Percentiles rank a stretch among this genome's conserved stretches.
Conservation (phyloP, 352 stramenopile genomes). For the Phytopythium oedochilum region DNA sequence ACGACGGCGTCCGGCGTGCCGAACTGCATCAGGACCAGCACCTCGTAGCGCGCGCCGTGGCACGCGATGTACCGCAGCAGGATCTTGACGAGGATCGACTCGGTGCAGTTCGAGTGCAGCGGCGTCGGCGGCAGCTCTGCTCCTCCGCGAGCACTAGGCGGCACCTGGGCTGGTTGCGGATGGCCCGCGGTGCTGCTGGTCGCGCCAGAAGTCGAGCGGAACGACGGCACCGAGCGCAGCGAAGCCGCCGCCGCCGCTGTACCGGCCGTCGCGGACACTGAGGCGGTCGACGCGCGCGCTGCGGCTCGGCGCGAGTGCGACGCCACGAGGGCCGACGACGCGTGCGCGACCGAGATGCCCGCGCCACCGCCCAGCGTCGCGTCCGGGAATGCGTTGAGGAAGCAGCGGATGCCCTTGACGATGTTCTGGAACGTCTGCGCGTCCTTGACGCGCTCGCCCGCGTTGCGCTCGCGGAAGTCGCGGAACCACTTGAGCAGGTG, state of each 20-base stretch:
- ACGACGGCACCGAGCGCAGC: not conserved
- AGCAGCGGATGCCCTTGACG: slow-evolving; percentile 74
- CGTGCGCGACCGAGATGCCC: slow-evolving; percentile 5
- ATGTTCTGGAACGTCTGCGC: slow-evolving; percentile 64
- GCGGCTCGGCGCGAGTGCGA: slow-evolving; percentile 6
- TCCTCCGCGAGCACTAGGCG: too few relatives aligned
- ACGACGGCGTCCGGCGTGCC: slow-evolving; percentile 80
- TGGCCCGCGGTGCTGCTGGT: too few relatives aligned
- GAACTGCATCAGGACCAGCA: slow-evolving; percentile 81
- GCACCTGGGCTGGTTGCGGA: too few relatives aligned
- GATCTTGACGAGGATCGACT: slow-evolving; percentile 73
- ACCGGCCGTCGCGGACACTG: not conserved
- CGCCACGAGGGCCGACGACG: not conserved
- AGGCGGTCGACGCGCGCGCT: too few relatives aligned
- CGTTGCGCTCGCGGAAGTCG: slow-evolving; percentile 18
- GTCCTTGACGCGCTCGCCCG: slow-evolving; percentile 22
- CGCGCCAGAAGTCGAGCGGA: not conserved
- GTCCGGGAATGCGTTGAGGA: slow-evolving; percentile 56
- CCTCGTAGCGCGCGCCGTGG: slow-evolving; percentile 73
- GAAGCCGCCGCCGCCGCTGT: not conserved
- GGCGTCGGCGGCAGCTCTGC: slow-evolving; percentile 50
- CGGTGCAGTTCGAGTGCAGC: slow-evolving; percentile 62
- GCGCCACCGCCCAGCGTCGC: slow-evolving; percentile 1
- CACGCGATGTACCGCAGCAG: slow-evolving; percentile 84
- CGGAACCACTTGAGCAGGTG: slow-evolving; percentile 58